Percentiles rank a stretch among this genome's conserved stretches.
Conservation (phyloP, 176 grass and related monocot species). For the Juncus effusus region DNA sequence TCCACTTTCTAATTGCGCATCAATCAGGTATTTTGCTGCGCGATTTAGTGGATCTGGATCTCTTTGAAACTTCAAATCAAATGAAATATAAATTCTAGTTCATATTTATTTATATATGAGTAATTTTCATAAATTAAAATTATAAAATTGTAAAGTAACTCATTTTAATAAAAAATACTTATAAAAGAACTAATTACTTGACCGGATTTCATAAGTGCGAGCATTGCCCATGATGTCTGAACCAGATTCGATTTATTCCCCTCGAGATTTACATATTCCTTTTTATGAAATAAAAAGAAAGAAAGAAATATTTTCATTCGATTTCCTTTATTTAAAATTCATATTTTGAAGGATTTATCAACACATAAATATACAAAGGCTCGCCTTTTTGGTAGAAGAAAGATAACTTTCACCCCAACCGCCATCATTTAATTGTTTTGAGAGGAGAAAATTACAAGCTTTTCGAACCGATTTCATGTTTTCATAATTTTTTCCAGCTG, state of each 20-base stretch:
- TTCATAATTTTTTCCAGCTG: conserved; percentile 34
- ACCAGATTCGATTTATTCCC: conserved; percentile 61
- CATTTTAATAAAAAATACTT: background rate
- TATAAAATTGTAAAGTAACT: background rate
- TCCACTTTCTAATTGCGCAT: conserved; percentile 47
- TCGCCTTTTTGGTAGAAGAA: conserved; percentile 41
- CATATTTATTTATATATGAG: background rate
- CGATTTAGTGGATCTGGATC: conserved; percentile 45
- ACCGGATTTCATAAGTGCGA: conserved; percentile 69
- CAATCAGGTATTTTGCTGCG: conserved; percentile 46
- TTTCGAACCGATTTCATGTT: conserved; percentile 27
- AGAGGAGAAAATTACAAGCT: conserved; percentile 46
- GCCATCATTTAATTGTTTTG: conserved; percentile 44
- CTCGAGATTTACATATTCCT: conserved; percentile 64
- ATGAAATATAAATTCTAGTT: background rate
- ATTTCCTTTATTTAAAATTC: background rate
- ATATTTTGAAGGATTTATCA: background rate
- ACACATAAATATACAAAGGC: background rate
- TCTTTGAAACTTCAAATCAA: conserved; percentile 40
- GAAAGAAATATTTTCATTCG: background rate
- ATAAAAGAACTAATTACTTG: conserved; percentile 42
- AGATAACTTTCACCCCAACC: conserved; percentile 61
- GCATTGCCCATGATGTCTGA: conserved; percentile 72
- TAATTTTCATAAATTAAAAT: background rate
- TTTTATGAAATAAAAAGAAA: background rate